Conservation (phyloP, 2,329 filamentous ascomycete genomes). For the Sordariomycetes sp. region DNA sequence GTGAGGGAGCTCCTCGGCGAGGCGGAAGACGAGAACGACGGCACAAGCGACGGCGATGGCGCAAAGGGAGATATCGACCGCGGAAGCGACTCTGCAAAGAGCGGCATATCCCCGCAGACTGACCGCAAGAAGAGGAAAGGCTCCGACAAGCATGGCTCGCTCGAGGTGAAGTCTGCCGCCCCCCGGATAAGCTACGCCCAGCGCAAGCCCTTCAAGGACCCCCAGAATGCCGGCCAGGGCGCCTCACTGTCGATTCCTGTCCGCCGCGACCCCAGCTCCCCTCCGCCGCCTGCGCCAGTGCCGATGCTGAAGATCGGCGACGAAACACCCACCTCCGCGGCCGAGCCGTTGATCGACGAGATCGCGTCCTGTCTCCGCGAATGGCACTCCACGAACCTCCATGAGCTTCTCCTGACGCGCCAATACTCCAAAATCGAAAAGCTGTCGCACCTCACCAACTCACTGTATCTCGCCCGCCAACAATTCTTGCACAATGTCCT, state of each 20-base stretch:
- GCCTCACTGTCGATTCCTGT: constrained; percentile 32
- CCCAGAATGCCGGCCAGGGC: constrained; percentile 27
- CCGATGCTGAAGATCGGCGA: constrained; percentile 97
- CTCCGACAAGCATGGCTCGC: constrained; percentile 8
- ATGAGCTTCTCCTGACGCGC: constrained; percentile 75
- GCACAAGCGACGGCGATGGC: constrained; percentile 20
- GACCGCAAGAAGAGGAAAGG: constrained; percentile 23
- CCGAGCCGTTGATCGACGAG: constrained; percentile 91
- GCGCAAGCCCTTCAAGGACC: constrained; percentile 16
- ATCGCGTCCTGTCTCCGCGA: constrained; percentile 93
- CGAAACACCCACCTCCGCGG: constrained; percentile 80
- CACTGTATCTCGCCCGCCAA: constrained; percentile 75
- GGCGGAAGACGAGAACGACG: constrained; percentile 40
- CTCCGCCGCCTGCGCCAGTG: constrained; percentile 81
- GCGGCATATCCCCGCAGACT: constrained; percentile 30
- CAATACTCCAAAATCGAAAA: constrained; percentile 75
- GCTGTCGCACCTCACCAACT: constrained; percentile 68
- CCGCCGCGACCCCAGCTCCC: constrained; percentile 53
- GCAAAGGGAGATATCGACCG: constrained; percentile 7
- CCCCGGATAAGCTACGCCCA: constrained; percentile 6
- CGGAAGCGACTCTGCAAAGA: constrained; percentile 40
- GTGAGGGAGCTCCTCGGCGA: constrained; percentile 86
- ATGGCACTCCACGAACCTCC: constrained; percentile 96
- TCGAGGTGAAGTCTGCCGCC: not conserved
- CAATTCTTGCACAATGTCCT: constrained; percentile 92